phyloP scores from a whole-genome alignment of 202 grass and related monocot species.

The Cymbopogon flexuosus region DNA sequence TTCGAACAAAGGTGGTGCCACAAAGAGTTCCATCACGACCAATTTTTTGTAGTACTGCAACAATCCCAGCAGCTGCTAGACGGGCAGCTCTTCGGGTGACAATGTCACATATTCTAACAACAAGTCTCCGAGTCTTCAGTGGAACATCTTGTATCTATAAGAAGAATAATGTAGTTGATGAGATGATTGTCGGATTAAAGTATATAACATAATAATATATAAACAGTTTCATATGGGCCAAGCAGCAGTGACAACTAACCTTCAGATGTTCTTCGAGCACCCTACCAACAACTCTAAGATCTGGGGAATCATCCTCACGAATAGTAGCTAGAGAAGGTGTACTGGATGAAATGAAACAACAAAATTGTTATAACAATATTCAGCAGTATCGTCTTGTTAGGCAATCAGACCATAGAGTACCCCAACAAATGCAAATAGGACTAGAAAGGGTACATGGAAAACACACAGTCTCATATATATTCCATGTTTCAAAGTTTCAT shows the following conservation, averaged over 20 bases:
- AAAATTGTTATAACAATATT: not conserved
- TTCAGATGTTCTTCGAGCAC: constrained; percentile 55
- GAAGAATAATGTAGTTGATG: not conserved
- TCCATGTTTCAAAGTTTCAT: too few species aligned
- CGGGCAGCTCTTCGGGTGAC: constrained; percentile 62
- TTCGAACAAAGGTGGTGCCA: constrained; percentile 35
- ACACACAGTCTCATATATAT: too few species aligned
- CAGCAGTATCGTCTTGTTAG: not conserved
- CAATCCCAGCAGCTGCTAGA: constrained; percentile 67
- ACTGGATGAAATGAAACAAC: constrained; percentile 15
- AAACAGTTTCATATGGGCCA: not conserved
- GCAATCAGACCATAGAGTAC: too few species aligned
- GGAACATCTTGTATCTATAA: constrained; percentile 53
- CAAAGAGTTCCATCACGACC: constrained; percentile 59
- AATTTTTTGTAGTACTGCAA: constrained; percentile 76
- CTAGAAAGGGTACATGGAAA: too few species aligned
- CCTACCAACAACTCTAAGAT: constrained; percentile 54
- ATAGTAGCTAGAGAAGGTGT: constrained; percentile 64
- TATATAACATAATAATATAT: too few species aligned
- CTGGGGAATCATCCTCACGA: constrained; percentile 59
- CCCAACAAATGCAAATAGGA: too few species aligned
- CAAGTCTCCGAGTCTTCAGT: constrained; percentile 61
- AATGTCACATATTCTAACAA: constrained; percentile 59
- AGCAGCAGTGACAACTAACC: not conserved
- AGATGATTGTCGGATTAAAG: not conserved